Base-by-base conservation (phyloP, 2,329 filamentous ascomycete genomes). In the Penicillium sp. region DNA sequence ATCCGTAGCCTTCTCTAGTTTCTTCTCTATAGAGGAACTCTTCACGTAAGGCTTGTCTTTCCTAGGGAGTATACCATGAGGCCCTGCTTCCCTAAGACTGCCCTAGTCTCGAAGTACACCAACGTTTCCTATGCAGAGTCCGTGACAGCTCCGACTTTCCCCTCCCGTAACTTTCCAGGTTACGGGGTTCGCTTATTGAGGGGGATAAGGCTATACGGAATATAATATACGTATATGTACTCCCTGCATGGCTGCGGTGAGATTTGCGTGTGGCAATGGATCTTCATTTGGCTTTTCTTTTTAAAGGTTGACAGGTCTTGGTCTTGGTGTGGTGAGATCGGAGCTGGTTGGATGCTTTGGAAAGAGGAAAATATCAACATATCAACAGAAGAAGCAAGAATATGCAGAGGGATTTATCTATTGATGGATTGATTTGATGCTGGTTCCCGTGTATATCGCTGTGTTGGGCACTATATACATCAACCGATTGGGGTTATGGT, bases 141-240 rank as follows among this genome's bases (percentile, higher is more conserved):
- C 39, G 32, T 39, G 43, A 46, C 38, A 35, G 51, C 49, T 51
- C 40, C 34, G 47, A 46, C 51, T 45, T 55, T 31, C 47, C 53
- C 53, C 52, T 53, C 57, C 56, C 55, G 54, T 54, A 57, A 59
- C 53, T 52, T 55, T 58, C 57, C 55, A 54, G 31, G 10, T 39
- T 53, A 55, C 40, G 52, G 57, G 56, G 54, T 56, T 56, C 45
- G 51, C 48, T 53, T 53, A 48, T 49, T 51, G 19, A 26, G 32
- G 32, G 17, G 17, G 37, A 39, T 39, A 39, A 24, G 17, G 26
- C 24, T 15, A 33, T 45, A 21, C 33, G 33, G 26, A 39, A n/a
- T 45, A 28, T 24, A 10, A 28, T 17, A 40, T 40, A 40, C 22
- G 7, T 31, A 26, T n/a, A 19, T 28, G 37, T 17, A 12, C 37